Evolutionary conservation across 1,139 yeast species (phyloP), one percentile per base, ranked within the genome.

Genomic region (Waltiozyma sp.): DNA sequence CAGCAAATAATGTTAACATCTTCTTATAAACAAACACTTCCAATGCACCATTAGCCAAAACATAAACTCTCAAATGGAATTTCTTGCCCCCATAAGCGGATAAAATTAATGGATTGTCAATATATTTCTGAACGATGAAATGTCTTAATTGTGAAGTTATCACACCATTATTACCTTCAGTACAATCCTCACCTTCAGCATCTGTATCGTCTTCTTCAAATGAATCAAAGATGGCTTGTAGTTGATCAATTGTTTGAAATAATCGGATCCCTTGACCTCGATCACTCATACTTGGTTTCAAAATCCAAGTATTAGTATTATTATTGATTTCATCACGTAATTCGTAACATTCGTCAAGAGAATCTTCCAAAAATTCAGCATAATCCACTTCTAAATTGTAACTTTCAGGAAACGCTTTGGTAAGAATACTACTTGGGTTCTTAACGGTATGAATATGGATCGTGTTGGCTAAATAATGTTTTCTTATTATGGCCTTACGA

Each of bases 251-350:
- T 0, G 89, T 80, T 43, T 71, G 71, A 64, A 91, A 91, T 1
- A 91, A 62, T 40, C 96, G 68, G 39, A 91, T 88, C 0, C 98
- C 98, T 60, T 91, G 96, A 11, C 96, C 98, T 58, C 91, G 81
- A 57, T 91, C 98, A 55, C 95, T 83, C 96, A 91, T 88, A 51
- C 95, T 80, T 13, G 98, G 98, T 58, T 91, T 91, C 55, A 91
- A 68, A 41, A 91, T 91, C 89, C 93, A 91, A 43, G 81, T 73
- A 50, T 73, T 75, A n/a, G 70, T 72, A 19, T 76, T 77, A 6
- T 62, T 58, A 43, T 82, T 80, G 34, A 91, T 66, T 51, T 83
- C 95, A 39, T 81, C 81, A 44, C 95, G 68, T 45, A 91, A 68
- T 57, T 91, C 98, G 65, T 83, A 88, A 38, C 86, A 79, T 53